A percentile compares a stretch with the other conserved stretches of the same genome.
These are phyloP conservation scores for Aureobasidium uvarum DNA, from an alignment of 2,329 filamentous ascomycete genomes.

Conservation along the genomic window DNA sequence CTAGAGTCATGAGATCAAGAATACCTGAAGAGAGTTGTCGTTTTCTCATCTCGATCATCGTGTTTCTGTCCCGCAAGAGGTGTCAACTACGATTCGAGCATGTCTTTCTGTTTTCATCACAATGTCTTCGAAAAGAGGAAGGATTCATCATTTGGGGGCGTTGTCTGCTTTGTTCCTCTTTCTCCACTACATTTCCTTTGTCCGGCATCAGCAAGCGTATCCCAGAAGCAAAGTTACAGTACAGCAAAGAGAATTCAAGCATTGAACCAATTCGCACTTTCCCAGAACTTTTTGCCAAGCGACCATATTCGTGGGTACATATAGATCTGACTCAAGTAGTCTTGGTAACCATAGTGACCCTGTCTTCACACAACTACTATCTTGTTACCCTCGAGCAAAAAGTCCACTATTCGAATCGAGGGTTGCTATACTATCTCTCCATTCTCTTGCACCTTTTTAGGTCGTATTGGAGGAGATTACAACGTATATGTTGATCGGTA, in stretches of 20 bases:
- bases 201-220: slow-evolving; percentile 21
- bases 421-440: too few relatives aligned
- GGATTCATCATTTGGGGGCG: slow-evolving; percentile 6
- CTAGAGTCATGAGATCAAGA: slow-evolving; percentile 1
- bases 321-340: too few relatives aligned
- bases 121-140: slow-evolving; percentile 2
- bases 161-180: neutral
- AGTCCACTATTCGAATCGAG: too few relatives aligned
- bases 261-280: neutral
- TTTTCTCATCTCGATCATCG: neutral
- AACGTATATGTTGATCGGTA: too few relatives aligned
- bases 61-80: neutral
- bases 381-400: too few relatives aligned
- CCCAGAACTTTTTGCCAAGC: neutral
- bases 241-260: neutral
- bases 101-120: neutral
- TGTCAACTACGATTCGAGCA: neutral
- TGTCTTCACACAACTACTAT: too few relatives aligned
- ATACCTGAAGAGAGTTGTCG: neutral
- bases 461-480: neutral
- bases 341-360: too few relatives aligned
- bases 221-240: slow-evolving; percentile 12
- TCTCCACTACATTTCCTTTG: neutral
- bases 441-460: neutral
- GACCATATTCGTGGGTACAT: neutral